These are phyloP conservation scores for maize (Zea mays) DNA, from an alignment of 176 grass and related monocot species.

Conservation along the genomic window Zm-B73-REFERENCE-NAM-5.0 NC_050099.1:83555001-83555500, in stretches of 20 bases:
- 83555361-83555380: constrained; percentile 19
- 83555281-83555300: constrained; percentile 67
- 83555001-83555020: constrained; percentile 27
- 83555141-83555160: constrained; percentile 91
- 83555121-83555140: constrained; percentile 73
- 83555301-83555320: constrained; percentile 34
- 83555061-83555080: constrained; percentile 40
- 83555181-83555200: constrained; percentile 69
- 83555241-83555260: constrained; percentile 58
- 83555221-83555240: constrained; percentile 63
- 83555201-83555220: constrained; percentile 62
- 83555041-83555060: constrained; percentile 30
- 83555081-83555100: constrained; percentile 56
- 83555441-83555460: background rate
- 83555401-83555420: background rate
- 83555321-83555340: constrained; percentile 15
- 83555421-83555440: constrained; percentile 10
- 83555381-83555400: background rate
- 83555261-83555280: constrained; percentile 61
- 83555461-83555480: background rate
- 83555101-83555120: constrained; percentile 69
- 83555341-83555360: constrained; percentile 42
- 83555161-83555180: constrained; percentile 79
- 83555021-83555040: constrained; percentile 31
- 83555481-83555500: background rate